phyloP scores from a whole-genome alignment of 345 rosid species.

The Psidium friedrichsthalianum region DNA sequence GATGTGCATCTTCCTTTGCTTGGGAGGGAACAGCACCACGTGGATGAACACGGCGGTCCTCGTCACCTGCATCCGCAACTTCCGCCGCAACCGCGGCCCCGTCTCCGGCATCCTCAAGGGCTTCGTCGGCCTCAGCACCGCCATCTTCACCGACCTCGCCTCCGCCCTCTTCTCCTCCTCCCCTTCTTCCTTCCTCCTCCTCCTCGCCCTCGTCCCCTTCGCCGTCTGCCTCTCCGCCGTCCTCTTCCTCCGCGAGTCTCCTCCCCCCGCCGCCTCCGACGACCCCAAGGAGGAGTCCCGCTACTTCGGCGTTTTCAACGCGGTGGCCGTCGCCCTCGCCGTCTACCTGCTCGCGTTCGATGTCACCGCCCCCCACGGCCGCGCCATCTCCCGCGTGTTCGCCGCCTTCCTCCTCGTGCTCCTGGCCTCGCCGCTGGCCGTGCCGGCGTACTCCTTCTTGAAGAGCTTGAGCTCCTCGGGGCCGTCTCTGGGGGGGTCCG shows the following conservation, averaged over 20 bases:
- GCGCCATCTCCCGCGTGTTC: conserved; percentile 31
- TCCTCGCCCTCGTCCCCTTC: conserved; percentile 68
- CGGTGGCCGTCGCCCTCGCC: conserved; percentile 63
- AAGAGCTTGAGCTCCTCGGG: neutral
- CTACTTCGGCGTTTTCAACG: conserved; percentile 57
- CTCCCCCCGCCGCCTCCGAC: conserved; percentile 35
- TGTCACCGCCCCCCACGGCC: conserved; percentile 30
- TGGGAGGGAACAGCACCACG: conserved; percentile 95
- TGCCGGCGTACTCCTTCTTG: conserved; percentile 42
- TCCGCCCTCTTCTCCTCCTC: conserved; percentile 55
- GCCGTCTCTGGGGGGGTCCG: neutral
- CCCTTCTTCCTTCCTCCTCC: conserved; percentile 50
- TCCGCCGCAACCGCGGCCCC: conserved; percentile 83
- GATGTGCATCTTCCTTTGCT: conserved; percentile 71
- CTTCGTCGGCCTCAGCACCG: conserved; percentile 83
- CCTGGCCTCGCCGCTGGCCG: conserved; percentile 53
- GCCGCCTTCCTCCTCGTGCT: conserved; percentile 35
- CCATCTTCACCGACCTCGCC: conserved; percentile 87
- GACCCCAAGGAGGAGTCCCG: conserved; percentile 56
- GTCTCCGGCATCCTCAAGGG: conserved; percentile 93
- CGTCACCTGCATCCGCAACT: conserved; percentile 82
- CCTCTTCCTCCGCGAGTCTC: conserved; percentile 77
- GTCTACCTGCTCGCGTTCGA: conserved; percentile 60
- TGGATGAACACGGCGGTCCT: conserved; percentile 98
- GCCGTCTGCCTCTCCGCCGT: conserved; percentile 71